Conservation (phyloP, 345 rosid species). For the Brassica napus region Da-Ae NC_063443.1:1303001-1303500, state of each 20-base stretch:
- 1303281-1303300: neutral
- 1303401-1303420: neutral
- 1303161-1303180: too few species aligned
- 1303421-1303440: neutral
- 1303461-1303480: neutral
- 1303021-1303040: too few species aligned
- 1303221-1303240: neutral
- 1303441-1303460: neutral
- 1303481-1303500: constrained; percentile 4
- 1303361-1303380: neutral
- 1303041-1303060: too few species aligned
- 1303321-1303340: neutral
- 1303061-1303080: too few species aligned
- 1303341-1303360: neutral
- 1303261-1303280: neutral
- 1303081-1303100: too few species aligned
- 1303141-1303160: too few species aligned
- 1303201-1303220: too few species aligned
- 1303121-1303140: too few species aligned
- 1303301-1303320: neutral
- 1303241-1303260: neutral
- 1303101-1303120: too few species aligned
- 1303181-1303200: too few species aligned
- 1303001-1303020: too few species aligned
- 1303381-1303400: neutral